Evolutionary conservation across 2,329 filamentous ascomycete species (phyloP).

Genomic region (Fonsecaea multimorphosa): DNA sequence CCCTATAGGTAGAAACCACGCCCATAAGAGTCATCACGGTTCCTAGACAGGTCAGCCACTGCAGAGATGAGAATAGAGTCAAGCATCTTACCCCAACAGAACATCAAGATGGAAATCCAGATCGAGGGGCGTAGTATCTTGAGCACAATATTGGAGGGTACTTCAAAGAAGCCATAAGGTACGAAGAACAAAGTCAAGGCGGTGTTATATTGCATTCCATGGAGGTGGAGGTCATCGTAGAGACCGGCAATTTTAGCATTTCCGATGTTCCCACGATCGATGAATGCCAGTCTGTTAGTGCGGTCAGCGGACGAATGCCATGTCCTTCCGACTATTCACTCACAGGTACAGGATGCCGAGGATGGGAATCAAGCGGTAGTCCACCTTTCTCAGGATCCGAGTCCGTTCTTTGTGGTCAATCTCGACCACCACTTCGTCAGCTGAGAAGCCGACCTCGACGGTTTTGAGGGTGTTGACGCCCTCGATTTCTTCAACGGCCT

Average conservation of each 20-base stretch:
- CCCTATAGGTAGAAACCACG: slow-evolving; percentile 48
- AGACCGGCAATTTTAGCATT: slow-evolving; percentile 55
- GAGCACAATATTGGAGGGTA: slow-evolving; percentile 59
- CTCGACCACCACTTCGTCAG: slow-evolving; percentile 23
- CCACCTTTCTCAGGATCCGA: slow-evolving; percentile 51
- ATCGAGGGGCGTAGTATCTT: slow-evolving; percentile 41
- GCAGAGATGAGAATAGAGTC: background rate
- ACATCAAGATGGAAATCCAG: slow-evolving; percentile 33
- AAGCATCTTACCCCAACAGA: slow-evolving; percentile 38
- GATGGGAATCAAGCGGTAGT: slow-evolving; percentile 51
- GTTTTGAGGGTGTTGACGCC: slow-evolving; percentile 24
- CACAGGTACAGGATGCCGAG: slow-evolving; percentile 54
- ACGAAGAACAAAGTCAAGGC: slow-evolving; percentile 40
- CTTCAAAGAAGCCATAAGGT: slow-evolving; percentile 42
- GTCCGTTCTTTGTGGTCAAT: slow-evolving; percentile 28
- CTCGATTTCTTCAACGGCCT: slow-evolving; percentile 19
- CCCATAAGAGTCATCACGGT: slow-evolving; percentile 57
- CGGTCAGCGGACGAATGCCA: background rate
- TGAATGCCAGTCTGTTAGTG: slow-evolving; percentile 29
- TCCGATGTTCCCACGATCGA: slow-evolving; percentile 55
- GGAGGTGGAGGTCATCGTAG: slow-evolving; percentile 52
- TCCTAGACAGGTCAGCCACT: slow-evolving; percentile 34
- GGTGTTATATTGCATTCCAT: slow-evolving; percentile 48
- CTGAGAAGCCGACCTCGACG: slow-evolving; percentile 21
- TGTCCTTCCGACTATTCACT: slow-evolving; percentile 38